A percentile compares a stretch with the other conserved stretches of the same genome.
Conservation (phyloP, 495 filamentous ascomycete species). For the Clavariopsis aquatica region DNA sequence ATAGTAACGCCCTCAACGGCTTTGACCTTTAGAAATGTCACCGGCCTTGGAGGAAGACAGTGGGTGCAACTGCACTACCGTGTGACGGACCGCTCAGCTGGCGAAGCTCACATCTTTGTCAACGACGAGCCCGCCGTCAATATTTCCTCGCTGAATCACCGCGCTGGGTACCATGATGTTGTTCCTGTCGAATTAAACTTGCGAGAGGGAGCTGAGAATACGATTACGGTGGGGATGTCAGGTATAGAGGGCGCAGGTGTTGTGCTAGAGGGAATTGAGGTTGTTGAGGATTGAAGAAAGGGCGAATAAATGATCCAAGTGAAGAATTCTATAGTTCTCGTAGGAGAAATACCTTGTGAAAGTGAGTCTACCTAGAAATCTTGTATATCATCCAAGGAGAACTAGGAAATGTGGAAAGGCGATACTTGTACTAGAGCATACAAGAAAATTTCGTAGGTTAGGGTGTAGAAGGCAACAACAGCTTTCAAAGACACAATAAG, state of each 20-base stretch:
- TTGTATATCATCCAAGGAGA: too few species aligned
- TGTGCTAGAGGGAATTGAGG: conserved; percentile 22
- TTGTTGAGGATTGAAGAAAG: conserved; percentile 28
- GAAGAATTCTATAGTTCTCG: too few species aligned
- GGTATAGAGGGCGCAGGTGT: conserved; percentile 37
- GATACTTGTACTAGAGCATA: too few species aligned
- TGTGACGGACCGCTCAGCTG: conserved; percentile 37
- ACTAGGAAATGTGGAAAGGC: too few species aligned
- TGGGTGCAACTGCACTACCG: conserved; percentile 51
- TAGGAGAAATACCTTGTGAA: too few species aligned
- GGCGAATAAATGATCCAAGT: too few species aligned
- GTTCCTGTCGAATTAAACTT: conserved; percentile 46
- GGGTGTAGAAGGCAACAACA: too few species aligned
- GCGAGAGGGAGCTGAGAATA: conserved; percentile 45
- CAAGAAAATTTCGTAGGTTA: too few species aligned
- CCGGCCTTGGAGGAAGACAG: conserved; percentile 45
- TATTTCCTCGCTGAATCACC: conserved; percentile 47
- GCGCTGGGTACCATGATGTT: conserved; percentile 47
- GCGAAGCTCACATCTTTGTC: conserved; percentile 47
- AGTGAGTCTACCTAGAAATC: too few species aligned
- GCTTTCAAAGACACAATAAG: too few species aligned
- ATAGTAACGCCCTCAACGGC: conserved; percentile 36
- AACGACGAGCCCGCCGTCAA: conserved; percentile 47
- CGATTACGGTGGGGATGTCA: conserved; percentile 45
- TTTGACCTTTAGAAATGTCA: conserved; percentile 48